Evolutionary conservation across 1,139 yeast genomes (phyloP), one percentile per base, ranked within the genome.

Genomic region (Candida tunisiensis): DNA sequence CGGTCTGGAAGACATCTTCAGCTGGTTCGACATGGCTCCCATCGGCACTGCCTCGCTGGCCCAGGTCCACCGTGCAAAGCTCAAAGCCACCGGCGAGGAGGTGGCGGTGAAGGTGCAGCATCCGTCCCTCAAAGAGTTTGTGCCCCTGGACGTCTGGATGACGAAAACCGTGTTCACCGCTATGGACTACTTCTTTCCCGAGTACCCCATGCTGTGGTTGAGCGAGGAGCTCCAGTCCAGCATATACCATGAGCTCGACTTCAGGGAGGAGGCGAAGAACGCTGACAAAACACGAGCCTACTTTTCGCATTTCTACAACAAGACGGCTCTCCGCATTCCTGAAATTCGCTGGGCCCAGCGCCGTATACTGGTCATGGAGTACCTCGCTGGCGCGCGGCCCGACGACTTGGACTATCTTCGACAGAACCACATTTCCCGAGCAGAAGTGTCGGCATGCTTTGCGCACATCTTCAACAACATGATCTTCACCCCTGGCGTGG

Each of bases 41-140:
- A 69, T 88, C 24, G 99, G 98, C 1, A 93, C 83, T 9, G 98
- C 98, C 0, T 80, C 94, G 1, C 60, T 88, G 38, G 98, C 98
- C 0, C 99, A 88, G 45, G 99, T 88, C 7, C 98, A 88, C 51
- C 57, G 62, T 24, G 99, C 93, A 0, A 64, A 52, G 1, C 50
- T 85, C 31, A 64, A 57, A 32, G 55, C 51, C 3, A 64, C 60
- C 4, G 83, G 82, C 1, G 66, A 74, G 39, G 67, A 63, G 41
- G 96, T 85, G 2, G 98, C 98, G 0, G 93, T 88, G 15, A 88
- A 91, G 45, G 66, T 88, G 22, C 98, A 88, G 47, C 99, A 88
- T 51, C 98, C 98, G 0, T 65, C 83, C 5, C 58, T 88, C 28
- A 66, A 71, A 28, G 83, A 78, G 41, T 88, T 79, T 55, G 93